Conservation (phyloP, 306 rosid species). For the Vicia faba region DNA sequence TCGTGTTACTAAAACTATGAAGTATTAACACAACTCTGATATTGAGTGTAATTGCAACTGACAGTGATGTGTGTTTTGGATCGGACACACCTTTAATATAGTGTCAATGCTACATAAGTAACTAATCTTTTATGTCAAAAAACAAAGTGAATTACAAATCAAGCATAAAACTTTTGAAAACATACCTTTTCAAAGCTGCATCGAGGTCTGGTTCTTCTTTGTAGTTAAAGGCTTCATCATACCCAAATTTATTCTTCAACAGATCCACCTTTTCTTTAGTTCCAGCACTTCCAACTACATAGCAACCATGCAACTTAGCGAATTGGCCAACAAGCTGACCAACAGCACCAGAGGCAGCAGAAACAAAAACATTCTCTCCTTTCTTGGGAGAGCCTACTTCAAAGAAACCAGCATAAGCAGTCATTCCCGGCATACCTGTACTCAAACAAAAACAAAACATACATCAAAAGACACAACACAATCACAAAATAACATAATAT, state of each 20-base stretch:
- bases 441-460: constrained; percentile 1
- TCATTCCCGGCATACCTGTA: constrained; percentile 54
- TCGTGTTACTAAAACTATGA: not conserved
- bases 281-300: constrained; percentile 57
- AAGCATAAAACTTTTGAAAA: too few species aligned
- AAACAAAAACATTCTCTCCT: constrained; percentile 48
- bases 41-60: too few species aligned
- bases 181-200: constrained; percentile 35
- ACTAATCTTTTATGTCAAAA: too few species aligned
- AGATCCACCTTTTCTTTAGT: constrained; percentile 48
- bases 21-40: not conserved
- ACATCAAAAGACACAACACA: not conserved
- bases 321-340: constrained; percentile 48
- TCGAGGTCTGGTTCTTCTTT: constrained; percentile 42
- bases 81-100: too few species aligned
- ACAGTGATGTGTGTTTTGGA: too few species aligned
- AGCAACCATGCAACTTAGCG: constrained; percentile 38
- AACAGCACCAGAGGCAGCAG: constrained; percentile 47
- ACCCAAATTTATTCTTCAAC: constrained; percentile 40
- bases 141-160: too few species aligned
- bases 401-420: constrained; percentile 46
- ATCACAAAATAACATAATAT: not conserved
- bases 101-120: too few species aligned
- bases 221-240: constrained; percentile 42
- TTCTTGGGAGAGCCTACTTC: constrained; percentile 43